Percentiles rank a stretch among this genome's conserved stretches.
Conservation (phyloP, 768 basidiomycete genomes). For the Suillus weaverae region DNA sequence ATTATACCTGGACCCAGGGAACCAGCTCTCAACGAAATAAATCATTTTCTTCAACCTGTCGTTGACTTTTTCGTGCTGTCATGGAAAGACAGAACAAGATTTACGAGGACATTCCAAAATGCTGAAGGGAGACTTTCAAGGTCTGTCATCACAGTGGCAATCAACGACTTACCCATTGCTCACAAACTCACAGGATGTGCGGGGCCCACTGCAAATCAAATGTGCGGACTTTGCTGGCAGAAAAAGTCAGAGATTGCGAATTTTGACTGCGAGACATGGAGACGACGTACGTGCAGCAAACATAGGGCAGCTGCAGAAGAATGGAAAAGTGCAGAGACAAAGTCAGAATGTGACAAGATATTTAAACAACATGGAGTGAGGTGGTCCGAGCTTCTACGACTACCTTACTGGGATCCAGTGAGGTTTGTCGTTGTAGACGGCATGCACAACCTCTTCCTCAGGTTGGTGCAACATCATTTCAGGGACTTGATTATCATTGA, state of each 20-base stretch:
- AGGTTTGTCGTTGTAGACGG: constrained; percentile 31
- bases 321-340: constrained; percentile 20
- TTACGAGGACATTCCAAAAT: constrained; percentile 19
- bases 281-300: background rate
- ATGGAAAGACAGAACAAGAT: constrained; percentile 32
- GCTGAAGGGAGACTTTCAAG: constrained; percentile 27
- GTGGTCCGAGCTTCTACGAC: constrained; percentile 29
- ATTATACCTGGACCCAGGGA: constrained; percentile 43
- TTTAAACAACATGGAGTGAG: constrained; percentile 22
- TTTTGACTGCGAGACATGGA: constrained; percentile 10
- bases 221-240: constrained; percentile 10
- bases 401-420: constrained; percentile 37
- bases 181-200: constrained; percentile 25
- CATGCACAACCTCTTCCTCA: constrained; percentile 38
- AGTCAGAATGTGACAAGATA: background rate
- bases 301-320: constrained; percentile 10
- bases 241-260: constrained; percentile 6
- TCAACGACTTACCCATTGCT: constrained; percentile 34
- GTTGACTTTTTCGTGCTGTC: constrained; percentile 33
- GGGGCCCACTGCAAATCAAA: background rate
- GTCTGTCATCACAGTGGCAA: constrained; percentile 22
- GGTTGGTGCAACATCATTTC: constrained; percentile 14
- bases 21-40: constrained; percentile 34
- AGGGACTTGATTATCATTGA: constrained; percentile 11
- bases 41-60: constrained; percentile 35